Evolutionary conservation across 1,284 basidiomycete species (phyloP).

Genomic region (Leucoagaricus sp.): DNA sequence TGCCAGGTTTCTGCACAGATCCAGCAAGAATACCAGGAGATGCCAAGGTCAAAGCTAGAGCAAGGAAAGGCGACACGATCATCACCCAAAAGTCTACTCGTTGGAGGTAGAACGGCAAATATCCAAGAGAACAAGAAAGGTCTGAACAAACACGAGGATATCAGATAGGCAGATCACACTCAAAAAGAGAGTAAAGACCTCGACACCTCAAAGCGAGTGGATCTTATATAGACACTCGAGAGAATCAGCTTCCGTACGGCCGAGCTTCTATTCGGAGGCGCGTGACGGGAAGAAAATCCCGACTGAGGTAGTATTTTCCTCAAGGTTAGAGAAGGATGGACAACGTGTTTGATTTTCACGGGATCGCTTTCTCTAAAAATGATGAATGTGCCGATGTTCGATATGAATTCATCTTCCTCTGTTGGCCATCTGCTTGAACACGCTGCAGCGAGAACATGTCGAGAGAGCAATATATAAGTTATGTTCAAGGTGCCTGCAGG

Average conservation of each 20-base stretch:
- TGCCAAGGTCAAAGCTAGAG: constrained; percentile 3
- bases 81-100: not conserved
- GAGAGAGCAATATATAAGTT: not conserved
- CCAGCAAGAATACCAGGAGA: constrained; percentile 15
- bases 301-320: not conserved
- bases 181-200: not conserved
- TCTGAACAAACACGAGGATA: not conserved
- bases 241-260: not conserved
- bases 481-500: not conserved
- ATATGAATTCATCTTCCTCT: not conserved
- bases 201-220: not conserved
- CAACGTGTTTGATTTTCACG: not conserved
- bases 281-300: not conserved
- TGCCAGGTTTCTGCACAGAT: constrained; percentile 44
- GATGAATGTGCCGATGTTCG: not conserved
- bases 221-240: constrained; percentile 6
- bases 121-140: not conserved
- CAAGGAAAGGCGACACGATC: constrained; percentile 1
- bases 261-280: constrained; percentile 2
- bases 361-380: not conserved
- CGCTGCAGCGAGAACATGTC: not conserved
- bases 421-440: not conserved
- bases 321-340: not conserved
- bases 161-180: not conserved
- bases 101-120: not conserved